Conservation (phyloP, 768 basidiomycete genomes). For the Kwoniella dejecticola region DNA sequence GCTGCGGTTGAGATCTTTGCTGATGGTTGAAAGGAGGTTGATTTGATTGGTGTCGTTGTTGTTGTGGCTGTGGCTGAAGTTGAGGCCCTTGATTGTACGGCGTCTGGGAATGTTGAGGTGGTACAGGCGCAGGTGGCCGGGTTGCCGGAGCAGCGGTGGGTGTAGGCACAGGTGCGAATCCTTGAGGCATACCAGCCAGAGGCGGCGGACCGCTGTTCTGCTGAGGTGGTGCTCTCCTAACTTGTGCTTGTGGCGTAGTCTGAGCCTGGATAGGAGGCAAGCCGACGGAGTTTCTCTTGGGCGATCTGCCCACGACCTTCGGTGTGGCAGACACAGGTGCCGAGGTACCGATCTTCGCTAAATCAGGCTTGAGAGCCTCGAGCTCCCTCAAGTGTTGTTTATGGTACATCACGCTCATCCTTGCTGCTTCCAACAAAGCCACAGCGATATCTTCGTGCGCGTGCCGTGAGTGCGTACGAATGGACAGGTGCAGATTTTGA, state of each 20-base stretch:
- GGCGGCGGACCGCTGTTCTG: background rate
- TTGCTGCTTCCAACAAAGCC: constrained; percentile 87
- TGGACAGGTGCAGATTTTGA: constrained; percentile 82
- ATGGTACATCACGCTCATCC: constrained; percentile 89
- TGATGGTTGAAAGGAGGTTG: constrained; percentile 3
- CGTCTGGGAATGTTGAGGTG: background rate
- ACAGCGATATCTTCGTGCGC: constrained; percentile 89
- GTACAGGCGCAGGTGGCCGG: background rate
- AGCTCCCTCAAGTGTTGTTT: constrained; percentile 82
- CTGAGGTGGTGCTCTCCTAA: constrained; percentile 1
- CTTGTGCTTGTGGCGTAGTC: constrained; percentile 1
- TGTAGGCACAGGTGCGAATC: constrained; percentile 17
- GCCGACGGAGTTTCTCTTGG: background rate
- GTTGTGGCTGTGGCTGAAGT: background rate
- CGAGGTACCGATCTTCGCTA: constrained; percentile 57
- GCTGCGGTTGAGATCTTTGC: background rate
- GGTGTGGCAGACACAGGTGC: constrained; percentile 9
- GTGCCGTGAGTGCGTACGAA: constrained; percentile 78
- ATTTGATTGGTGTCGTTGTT: background rate
- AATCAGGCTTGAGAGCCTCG: constrained; percentile 76
- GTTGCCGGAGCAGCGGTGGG: too few relatives aligned
- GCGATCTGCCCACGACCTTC: constrained; percentile 1
- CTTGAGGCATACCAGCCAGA: constrained; percentile 6
- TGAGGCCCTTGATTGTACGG: too few relatives aligned
- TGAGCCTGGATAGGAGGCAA: constrained; percentile 3